These are phyloP conservation scores for Martensiomyces pterosporus DNA, from an alignment of 192 early-diverging fungal species.

Conservation along the genomic window DNA sequence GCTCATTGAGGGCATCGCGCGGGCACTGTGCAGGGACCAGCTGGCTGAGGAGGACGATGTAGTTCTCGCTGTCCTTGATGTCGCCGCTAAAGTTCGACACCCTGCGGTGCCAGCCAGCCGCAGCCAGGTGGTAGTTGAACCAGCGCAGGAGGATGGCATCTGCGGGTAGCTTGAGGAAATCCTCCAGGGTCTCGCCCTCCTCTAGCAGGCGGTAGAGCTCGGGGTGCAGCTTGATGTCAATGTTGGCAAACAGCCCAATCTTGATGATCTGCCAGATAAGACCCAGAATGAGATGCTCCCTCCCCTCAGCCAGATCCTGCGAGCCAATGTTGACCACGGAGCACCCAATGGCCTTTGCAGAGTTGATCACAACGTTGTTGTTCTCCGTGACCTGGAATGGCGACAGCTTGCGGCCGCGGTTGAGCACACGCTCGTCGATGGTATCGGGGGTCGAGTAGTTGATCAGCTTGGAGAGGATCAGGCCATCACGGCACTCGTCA, in stretches of 20 bases:
- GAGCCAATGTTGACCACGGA: slow-evolving; percentile 98
- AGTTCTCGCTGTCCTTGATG: slow-evolving; percentile 93
- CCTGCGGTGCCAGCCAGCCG: slow-evolving; percentile 77
- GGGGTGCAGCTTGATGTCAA: slow-evolving; percentile 97
- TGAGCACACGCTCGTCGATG: slow-evolving; percentile 98
- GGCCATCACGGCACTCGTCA: slow-evolving; percentile 90
- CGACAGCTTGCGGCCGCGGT: slow-evolving; percentile 81
- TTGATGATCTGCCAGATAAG: slow-evolving; percentile 99
- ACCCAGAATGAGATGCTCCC: slow-evolving; percentile 95
- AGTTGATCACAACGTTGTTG: slow-evolving; percentile 99
- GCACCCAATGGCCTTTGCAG: slow-evolving; percentile 98
- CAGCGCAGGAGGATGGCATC: slow-evolving; percentile 97
- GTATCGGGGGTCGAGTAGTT: slow-evolving; percentile 95
- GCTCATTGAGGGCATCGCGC: slow-evolving; percentile 71
- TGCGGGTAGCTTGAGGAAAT: slow-evolving; percentile 89
- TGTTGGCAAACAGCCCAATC: slow-evolving; percentile 91
- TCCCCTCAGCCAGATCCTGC: slow-evolving; percentile 91
- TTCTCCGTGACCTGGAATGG: slow-evolving; percentile 98
- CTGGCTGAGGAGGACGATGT: slow-evolving; percentile 91
- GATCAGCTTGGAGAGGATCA: slow-evolving; percentile 95
- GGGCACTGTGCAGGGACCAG: slow-evolving; percentile 80
- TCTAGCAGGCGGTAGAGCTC: slow-evolving; percentile 95
- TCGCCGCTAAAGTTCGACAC: slow-evolving; percentile 91
- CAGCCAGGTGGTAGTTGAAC: slow-evolving; percentile 99
- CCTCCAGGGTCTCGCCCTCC: slow-evolving; percentile 88